Conservation (phyloP, 768 basidiomycete genomes). For the Termitomyces sp. region DNA sequence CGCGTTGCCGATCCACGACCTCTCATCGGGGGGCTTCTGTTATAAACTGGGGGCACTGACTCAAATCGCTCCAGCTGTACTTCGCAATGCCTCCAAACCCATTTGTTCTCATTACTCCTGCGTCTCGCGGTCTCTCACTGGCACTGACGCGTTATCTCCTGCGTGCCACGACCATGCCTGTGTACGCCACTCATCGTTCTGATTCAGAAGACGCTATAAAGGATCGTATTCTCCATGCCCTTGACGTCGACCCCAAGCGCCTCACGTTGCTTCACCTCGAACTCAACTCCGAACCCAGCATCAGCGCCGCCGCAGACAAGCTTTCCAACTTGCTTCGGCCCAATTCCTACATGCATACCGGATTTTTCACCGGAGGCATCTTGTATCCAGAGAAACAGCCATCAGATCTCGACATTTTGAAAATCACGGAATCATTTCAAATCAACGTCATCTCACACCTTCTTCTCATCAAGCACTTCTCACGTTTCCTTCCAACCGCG, state of each 20-base stretch:
- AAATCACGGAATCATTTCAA: constrained; percentile 43
- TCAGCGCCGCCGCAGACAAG: constrained; percentile 40
- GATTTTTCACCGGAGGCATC: constrained; percentile 52
- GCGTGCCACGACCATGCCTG: constrained; percentile 43
- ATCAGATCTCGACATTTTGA: constrained; percentile 38
- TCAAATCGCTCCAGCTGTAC: background rate
- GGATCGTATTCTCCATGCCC: constrained; percentile 36
- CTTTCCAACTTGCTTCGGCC: constrained; percentile 32
- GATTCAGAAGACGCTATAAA: constrained; percentile 31
- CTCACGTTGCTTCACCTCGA: constrained; percentile 47
- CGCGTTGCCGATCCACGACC: constrained; percentile 10
- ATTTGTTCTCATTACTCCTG: constrained; percentile 51
- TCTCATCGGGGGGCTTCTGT: background rate
- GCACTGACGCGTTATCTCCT: constrained; percentile 53
- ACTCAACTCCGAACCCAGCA: constrained; percentile 47
- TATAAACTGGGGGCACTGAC: background rate
- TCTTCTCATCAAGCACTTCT: constrained; percentile 60
- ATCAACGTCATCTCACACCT: constrained; percentile 60
- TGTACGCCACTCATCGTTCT: constrained; percentile 52
- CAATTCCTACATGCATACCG: constrained; percentile 45
- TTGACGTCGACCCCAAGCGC: constrained; percentile 40
- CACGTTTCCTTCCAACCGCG: constrained; percentile 46
- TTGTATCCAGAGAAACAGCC: constrained; percentile 54
- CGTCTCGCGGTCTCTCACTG: constrained; percentile 53
- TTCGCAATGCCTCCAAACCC: constrained; percentile 25